Evolutionary conservation across 306 rosid species (phyloP).

Genomic region (Vachellia pachyceras): DNA sequence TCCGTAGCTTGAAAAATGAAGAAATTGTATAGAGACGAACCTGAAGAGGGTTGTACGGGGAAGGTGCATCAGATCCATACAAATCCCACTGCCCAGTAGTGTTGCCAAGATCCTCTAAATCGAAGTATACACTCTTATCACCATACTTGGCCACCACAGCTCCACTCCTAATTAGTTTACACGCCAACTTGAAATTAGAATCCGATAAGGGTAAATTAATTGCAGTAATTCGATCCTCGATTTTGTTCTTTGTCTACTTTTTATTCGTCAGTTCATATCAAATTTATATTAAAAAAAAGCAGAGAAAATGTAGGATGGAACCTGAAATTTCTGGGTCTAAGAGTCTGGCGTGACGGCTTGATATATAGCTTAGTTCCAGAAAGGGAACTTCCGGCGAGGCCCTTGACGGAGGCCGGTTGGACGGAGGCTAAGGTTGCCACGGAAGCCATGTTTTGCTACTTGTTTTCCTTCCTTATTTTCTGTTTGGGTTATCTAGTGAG

Average conservation of each 20-base stretch:
- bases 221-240: not conserved
- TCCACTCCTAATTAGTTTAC: slow-evolving; percentile 50
- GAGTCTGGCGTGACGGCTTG: slow-evolving; percentile 69
- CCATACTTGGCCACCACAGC: slow-evolving; percentile 86
- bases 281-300: not conserved
- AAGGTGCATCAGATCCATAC: slow-evolving; percentile 88
- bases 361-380: slow-evolving; percentile 70
- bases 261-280: not conserved
- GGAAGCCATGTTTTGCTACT: slow-evolving; percentile 65
- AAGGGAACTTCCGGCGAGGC: slow-evolving; percentile 84
- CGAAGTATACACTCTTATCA: slow-evolving; percentile 85
- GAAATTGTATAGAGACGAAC: slow-evolving; percentile 36
- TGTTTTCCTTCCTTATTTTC: not conserved
- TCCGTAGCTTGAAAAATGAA: not conserved
- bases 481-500: slow-evolving; percentile 33
- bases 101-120: slow-evolving; percentile 83
- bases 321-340: slow-evolving; percentile 65
- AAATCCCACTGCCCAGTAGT: slow-evolving; percentile 90
- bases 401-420: slow-evolving; percentile 68
- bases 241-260: not conserved
- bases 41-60: slow-evolving; percentile 91
- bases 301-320: slow-evolving; percentile 15
- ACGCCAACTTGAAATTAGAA: not conserved
- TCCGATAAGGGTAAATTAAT: not conserved
- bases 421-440: slow-evolving; percentile 75